Conservation (phyloP, 2,329 filamentous ascomycete species). For the Pseudophaeomoniella oleicola region DNA sequence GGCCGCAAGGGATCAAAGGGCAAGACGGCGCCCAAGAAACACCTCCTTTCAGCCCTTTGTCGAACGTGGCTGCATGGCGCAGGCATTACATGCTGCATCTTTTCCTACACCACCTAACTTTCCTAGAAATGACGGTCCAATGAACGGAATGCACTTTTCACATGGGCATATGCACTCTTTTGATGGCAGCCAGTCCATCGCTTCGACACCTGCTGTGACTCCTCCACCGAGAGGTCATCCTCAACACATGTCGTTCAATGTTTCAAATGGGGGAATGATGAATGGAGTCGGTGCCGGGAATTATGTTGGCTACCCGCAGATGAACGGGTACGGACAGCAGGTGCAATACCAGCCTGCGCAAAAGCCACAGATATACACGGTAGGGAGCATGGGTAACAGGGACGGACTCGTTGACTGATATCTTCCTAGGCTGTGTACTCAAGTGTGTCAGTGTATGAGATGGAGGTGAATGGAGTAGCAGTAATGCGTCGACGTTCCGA, state of each 20-base stretch:
- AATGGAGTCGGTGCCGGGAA: constrained; percentile 17
- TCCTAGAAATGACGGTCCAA: constrained; percentile 15
- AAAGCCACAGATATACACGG: constrained; percentile 32
- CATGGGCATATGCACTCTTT: constrained; percentile 26
- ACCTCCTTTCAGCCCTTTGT: neutral
- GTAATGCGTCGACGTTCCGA: constrained; percentile 94
- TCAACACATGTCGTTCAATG: constrained; percentile 22
- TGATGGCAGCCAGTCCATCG: constrained; percentile 28
- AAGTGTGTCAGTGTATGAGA: constrained; percentile 92
- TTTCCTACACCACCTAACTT: constrained; percentile 10
- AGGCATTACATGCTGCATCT: neutral
- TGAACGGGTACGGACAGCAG: constrained; percentile 23
- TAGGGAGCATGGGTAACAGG: neutral
- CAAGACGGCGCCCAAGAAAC: no score
- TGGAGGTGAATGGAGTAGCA: constrained; percentile 85
- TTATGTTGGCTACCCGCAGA: constrained; percentile 25
- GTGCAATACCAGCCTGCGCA: constrained; percentile 23
- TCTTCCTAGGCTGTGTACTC: constrained; percentile 68
- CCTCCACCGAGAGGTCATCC: constrained; percentile 22
- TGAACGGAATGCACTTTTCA: constrained; percentile 22
- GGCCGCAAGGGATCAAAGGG: no score
- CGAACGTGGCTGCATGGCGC: neutral
- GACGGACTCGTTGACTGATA: constrained; percentile 2
- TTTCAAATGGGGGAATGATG: constrained; percentile 12
- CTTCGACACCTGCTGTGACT: constrained; percentile 29